These are phyloP conservation scores for Trichophyton verrucosum DNA, from an alignment of 2,329 filamentous ascomycete species.

Conservation along the genomic window DNA sequence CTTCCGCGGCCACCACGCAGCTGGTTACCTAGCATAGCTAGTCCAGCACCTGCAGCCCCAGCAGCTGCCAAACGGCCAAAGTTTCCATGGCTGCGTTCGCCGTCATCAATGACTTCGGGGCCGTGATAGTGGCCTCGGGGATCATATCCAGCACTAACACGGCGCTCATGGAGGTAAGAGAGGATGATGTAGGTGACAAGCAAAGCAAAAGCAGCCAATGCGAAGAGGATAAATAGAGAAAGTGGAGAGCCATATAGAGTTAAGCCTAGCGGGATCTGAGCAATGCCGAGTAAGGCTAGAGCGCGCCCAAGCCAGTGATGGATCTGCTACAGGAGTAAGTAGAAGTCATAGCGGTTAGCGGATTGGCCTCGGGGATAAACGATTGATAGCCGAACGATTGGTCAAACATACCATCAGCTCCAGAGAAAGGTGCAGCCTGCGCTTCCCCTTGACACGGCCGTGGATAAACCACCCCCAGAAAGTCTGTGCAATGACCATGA, in stretches of 20 bases:
- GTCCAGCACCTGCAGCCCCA: conserved; percentile 45
- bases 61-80: conserved; percentile 41
- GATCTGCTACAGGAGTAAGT: conserved; percentile 39
- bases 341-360: conserved; percentile 7
- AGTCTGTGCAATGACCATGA: conserved; percentile 47
- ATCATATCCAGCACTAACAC: conserved; percentile 43
- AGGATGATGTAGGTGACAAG: conserved; percentile 68
- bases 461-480: conserved; percentile 48
- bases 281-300: conserved; percentile 67
- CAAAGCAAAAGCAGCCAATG: conserved; percentile 62
- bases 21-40: conserved; percentile 39
- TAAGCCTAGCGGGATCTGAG: conserved; percentile 77
- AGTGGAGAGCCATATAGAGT: conserved; percentile 86
- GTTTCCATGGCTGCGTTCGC: conserved; percentile 14
- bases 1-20: conserved; percentile 26
- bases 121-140: conserved; percentile 43
- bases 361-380: not conserved
- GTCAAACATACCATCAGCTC: conserved; percentile 41
- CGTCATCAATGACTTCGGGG: conserved; percentile 30
- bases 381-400: not conserved
- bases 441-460: conserved; percentile 40
- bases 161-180: conserved; percentile 54
- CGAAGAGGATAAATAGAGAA: conserved; percentile 71
- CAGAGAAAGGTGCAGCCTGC: conserved; percentile 43
- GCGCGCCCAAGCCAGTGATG: conserved; percentile 80